Conservation (phyloP, 169 alveolate species). For the Plasmodium malariae region DNA sequence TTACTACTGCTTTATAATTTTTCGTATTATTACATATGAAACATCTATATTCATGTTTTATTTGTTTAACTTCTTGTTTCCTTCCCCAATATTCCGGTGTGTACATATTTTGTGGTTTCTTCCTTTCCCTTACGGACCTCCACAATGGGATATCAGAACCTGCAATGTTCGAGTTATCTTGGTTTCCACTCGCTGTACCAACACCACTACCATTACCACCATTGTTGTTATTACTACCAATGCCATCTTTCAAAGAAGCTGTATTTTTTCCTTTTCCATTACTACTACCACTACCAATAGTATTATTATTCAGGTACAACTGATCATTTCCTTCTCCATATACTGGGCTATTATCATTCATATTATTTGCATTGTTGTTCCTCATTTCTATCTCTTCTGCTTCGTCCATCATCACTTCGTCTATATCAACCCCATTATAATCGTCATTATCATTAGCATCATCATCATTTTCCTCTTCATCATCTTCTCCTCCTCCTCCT, state of each 20-base stretch:
- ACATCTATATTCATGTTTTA: slow-evolving; percentile 91
- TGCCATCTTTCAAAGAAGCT: no score
- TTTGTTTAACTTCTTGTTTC: slow-evolving; percentile 86
- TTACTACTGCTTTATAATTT: slow-evolving; percentile 80
- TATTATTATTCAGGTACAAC: slow-evolving; percentile 11
- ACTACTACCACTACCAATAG: neutral
- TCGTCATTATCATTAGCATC: slow-evolving; percentile 78
- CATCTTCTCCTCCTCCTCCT: slow-evolving; percentile 58
- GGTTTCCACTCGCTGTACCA: neutral
- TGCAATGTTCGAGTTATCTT: neutral
- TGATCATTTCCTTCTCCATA: slow-evolving; percentile 42
- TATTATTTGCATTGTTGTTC: neutral
- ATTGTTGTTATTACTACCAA: neutral
- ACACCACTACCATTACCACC: neutral
- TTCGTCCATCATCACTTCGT: slow-evolving; percentile 85
- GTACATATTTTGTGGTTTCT: slow-evolving; percentile 82
- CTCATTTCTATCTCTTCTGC: slow-evolving; percentile 40
- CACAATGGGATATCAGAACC: slow-evolving; percentile 76
- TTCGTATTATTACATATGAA: slow-evolving; percentile 91
- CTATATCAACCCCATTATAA: slow-evolving; percentile 78
- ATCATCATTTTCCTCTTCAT: slow-evolving; percentile 59
- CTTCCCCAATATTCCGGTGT: slow-evolving; percentile 86
- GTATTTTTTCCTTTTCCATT: neutral
- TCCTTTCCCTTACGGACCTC: slow-evolving; percentile 87
- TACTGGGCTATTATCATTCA: slow-evolving; percentile 7